Base-by-base conservation (phyloP, 2,329 filamentous ascomycete genomes). In the Penicillium corylophilum region DNA sequence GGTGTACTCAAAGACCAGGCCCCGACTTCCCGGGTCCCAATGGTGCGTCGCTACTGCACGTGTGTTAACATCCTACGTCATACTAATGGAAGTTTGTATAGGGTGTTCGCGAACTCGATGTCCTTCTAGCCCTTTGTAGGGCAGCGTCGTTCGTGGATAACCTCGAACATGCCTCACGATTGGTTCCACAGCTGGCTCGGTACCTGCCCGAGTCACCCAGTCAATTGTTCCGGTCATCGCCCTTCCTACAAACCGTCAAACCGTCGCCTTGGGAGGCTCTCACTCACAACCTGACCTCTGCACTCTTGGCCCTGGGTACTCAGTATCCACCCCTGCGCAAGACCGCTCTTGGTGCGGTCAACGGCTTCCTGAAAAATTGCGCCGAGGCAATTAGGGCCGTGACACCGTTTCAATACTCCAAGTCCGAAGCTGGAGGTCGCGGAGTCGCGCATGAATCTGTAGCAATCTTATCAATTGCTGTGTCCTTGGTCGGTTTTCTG, bases 71-170 rank as follows among this genome's bases (percentile, higher is more conserved):
- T 28, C 23, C 7, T 18, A 26, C 15, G 22, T 24, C 39, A 33
- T 40, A 26, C 60, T 72, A 46, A 71, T 54, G 20, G 6, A 24
- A 26, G 5, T 33, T 22, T 33, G 26, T 20, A 43, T 54, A 95
- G 90, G 89, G 86, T 47, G 84, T 92, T 48, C 86, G 89, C 64
- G 95, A 99, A 77, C 87, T 96, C 61, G 93, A 99, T 71, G 89
- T 95, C 47, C 81, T 99, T 23, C 76, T 97, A 23, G 90, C 94
- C 39, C 80, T 99, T 23, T 97, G 93, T 78, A 93, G 92, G 74
- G 90, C 93, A 47, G 90, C 92, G 3, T 87, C 90, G 4, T 81
- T 84, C 22, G 80, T 97, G 23, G 80, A 85, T 46, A 85, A 84
- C 41, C 72, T 77, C 38, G 83, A 89, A 54, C 87, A 88, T 66